Evolutionary conservation across 1,284 basidiomycete species (phyloP).

Genomic region (Trametes polyzona): DNA sequence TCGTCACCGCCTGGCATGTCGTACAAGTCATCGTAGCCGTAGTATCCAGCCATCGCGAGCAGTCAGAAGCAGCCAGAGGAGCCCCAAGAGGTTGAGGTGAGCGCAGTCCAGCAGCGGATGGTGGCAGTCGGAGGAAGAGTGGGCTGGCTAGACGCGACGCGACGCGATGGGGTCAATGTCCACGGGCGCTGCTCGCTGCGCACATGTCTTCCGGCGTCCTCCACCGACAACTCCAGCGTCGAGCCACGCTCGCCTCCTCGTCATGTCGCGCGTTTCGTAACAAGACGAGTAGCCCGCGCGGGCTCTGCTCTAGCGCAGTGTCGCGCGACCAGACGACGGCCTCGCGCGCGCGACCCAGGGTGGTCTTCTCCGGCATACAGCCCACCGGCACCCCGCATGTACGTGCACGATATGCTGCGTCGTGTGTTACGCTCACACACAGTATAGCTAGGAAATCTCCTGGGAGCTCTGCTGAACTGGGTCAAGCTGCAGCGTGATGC

Average conservation of each 20-base stretch:
- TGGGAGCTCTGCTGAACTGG: conserved; percentile 92
- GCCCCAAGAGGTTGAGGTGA: not conserved
- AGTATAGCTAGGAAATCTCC: conserved; percentile 86
- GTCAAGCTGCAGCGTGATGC: conserved; percentile 75
- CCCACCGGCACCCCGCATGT: conserved; percentile 89
- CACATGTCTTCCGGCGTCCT: conserved; percentile 20
- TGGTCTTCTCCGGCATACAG: conserved; percentile 84
- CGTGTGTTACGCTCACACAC: conserved; percentile 6
- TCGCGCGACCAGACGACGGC: not conserved
- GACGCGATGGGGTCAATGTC: conserved; percentile 8
- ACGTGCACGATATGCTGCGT: conserved; percentile 26
- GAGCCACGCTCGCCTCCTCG: not conserved
- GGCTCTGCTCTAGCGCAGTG: not conserved
- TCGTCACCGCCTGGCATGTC: conserved; percentile 55
- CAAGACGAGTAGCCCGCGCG: not conserved
- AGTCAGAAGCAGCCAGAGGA: not conserved
- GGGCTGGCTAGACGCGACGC: conserved; percentile 1
- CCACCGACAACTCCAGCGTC: conserved; percentile 19
- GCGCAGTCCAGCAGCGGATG: no score
- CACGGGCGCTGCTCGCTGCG: not conserved
- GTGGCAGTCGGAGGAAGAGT: not conserved
- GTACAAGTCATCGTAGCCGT: conserved; percentile 28
- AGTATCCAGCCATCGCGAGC: conserved; percentile 10
- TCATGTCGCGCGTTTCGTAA: conserved; percentile 10
- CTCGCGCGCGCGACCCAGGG: conserved; percentile 25